phyloP scores from a whole-genome alignment of 2,329 filamentous ascomycete genomes.

The Ascochyta pisi region DNA sequence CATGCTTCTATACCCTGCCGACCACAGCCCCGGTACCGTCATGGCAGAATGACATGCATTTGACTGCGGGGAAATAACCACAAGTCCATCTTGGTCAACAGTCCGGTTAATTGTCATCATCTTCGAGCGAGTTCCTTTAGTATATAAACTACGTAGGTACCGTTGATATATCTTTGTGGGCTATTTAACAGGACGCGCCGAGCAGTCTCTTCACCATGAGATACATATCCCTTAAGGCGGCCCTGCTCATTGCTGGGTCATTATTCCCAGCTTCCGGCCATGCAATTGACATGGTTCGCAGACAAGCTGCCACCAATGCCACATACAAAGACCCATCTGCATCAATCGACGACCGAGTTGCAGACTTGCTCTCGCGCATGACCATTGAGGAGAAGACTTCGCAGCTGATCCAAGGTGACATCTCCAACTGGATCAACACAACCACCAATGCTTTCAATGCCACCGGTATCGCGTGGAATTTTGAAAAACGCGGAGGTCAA shows the following conservation, averaged over 20 bases:
- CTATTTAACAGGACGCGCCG: background rate
- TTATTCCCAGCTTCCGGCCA: conserved; percentile 22
- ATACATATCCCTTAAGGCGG: conserved; percentile 17
- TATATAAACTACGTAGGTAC: conserved; percentile 8
- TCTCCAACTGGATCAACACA: conserved; percentile 76
- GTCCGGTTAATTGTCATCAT: conserved; percentile 12
- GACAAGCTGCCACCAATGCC: conserved; percentile 38
- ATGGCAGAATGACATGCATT: conserved; percentile 15
- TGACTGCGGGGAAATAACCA: conserved; percentile 18
- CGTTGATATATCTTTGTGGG: background rate
- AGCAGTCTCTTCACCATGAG: conserved; percentile 15
- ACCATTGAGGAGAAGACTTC: conserved; percentile 76
- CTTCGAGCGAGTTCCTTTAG: background rate
- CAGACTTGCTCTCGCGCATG: conserved; percentile 75
- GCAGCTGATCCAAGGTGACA: conserved; percentile 69
- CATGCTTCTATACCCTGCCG: conserved; percentile 1
- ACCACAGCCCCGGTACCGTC: conserved; percentile 6
- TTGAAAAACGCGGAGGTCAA: conserved; percentile 69
- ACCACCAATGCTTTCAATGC: conserved; percentile 71
- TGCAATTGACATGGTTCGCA: conserved; percentile 37
- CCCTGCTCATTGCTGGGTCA: conserved; percentile 25
- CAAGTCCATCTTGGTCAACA: conserved; percentile 1
- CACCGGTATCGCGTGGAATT: conserved; percentile 70
- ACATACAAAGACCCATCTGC: conserved; percentile 69
- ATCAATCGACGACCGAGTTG: conserved; percentile 68